phyloP scores from a whole-genome alignment of 768 basidiomycete genomes.

The Boletus rubropictus region DNA sequence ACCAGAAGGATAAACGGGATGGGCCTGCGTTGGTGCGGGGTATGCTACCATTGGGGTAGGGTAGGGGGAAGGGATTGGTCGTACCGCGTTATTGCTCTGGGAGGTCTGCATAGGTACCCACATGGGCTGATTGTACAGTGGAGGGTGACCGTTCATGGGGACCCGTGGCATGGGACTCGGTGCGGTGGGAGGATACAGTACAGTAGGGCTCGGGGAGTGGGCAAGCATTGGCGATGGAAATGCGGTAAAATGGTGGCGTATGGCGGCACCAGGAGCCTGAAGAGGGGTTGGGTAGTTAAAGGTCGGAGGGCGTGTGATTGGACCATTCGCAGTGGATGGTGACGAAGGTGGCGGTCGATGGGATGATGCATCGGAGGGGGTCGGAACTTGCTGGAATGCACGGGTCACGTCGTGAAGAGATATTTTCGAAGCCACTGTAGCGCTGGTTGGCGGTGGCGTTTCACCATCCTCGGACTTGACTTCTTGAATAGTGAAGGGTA shows the following conservation, averaged over 20 bases:
- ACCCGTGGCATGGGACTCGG: slow-evolving; percentile 64
- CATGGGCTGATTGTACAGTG: slow-evolving; percentile 55
- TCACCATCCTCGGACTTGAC: slow-evolving; percentile 84
- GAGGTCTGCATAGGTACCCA: slow-evolving; percentile 54
- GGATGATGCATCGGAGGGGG: slow-evolving; percentile 44
- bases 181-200: slow-evolving; percentile 59
- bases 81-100: slow-evolving; percentile 49
- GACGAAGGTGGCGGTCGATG: slow-evolving; percentile 47
- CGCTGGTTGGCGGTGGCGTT: slow-evolving; percentile 63
- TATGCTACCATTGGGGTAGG: slow-evolving; percentile 61
- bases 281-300: slow-evolving; percentile 35
- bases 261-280: slow-evolving; percentile 39
- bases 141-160: slow-evolving; percentile 55
- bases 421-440: slow-evolving; percentile 61
- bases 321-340: slow-evolving; percentile 38
- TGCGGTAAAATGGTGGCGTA: slow-evolving; percentile 52
- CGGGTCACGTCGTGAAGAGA: slow-evolving; percentile 78
- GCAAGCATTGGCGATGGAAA: slow-evolving; percentile 70
- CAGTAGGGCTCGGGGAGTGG: slow-evolving; percentile 61
- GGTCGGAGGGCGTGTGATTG: slow-evolving; percentile 23
- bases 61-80: slow-evolving; percentile 55
- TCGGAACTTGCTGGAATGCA: slow-evolving; percentile 82
- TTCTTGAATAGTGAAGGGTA: slow-evolving; percentile 79
- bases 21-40: slow-evolving; percentile 44
- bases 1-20: slow-evolving; percentile 44